Evolutionary conservation across 2,329 filamentous ascomycete genomes (phyloP).

Genomic region (Aspergillus persii): DNA sequence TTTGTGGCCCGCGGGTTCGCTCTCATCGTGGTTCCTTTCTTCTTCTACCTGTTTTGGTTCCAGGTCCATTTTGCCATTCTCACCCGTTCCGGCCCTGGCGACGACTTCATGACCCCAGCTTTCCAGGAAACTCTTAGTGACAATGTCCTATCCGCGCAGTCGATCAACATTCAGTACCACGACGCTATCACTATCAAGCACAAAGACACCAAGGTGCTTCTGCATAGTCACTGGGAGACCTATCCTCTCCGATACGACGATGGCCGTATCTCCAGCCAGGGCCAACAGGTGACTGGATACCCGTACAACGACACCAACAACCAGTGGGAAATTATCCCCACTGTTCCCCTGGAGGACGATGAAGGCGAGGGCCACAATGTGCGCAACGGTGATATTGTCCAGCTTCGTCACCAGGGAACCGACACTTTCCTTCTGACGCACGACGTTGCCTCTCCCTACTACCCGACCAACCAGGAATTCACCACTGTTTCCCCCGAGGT

Average conservation of each 20-base stretch:
- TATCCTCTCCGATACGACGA: slow-evolving; percentile 97
- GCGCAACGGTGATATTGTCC: slow-evolving; percentile 79
- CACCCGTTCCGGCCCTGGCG: slow-evolving; percentile 82
- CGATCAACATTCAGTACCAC: slow-evolving; percentile 83
- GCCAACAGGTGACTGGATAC: slow-evolving; percentile 97
- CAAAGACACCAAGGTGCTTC: slow-evolving; percentile 95
- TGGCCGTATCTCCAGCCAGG: slow-evolving; percentile 93
- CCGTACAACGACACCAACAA: slow-evolving; percentile 99
- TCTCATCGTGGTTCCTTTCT: slow-evolving; percentile 85
- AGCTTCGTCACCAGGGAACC: slow-evolving; percentile 82
- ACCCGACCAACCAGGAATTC: slow-evolving; percentile 97
- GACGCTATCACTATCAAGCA: slow-evolving; percentile 84
- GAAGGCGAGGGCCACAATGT: slow-evolving; percentile 63
- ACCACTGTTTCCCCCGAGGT: slow-evolving; percentile 75
- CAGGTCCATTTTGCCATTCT: slow-evolving; percentile 97
- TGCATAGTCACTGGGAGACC: slow-evolving; percentile 85
- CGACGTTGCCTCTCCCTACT: slow-evolving; percentile 94
- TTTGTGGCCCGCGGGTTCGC: slow-evolving; percentile 83
- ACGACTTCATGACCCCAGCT: slow-evolving; percentile 98
- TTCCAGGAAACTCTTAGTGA: slow-evolving; percentile 97
- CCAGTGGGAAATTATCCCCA: slow-evolving; percentile 88
- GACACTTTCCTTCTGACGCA: slow-evolving; percentile 86
- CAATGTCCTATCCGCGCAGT: slow-evolving; percentile 86
- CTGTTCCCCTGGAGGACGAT: slow-evolving; percentile 52
- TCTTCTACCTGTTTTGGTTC: slow-evolving; percentile 99